phyloP scores from a whole-genome alignment of 2,329 filamentous ascomycete genomes.

The Aschersonia sp. region DNA sequence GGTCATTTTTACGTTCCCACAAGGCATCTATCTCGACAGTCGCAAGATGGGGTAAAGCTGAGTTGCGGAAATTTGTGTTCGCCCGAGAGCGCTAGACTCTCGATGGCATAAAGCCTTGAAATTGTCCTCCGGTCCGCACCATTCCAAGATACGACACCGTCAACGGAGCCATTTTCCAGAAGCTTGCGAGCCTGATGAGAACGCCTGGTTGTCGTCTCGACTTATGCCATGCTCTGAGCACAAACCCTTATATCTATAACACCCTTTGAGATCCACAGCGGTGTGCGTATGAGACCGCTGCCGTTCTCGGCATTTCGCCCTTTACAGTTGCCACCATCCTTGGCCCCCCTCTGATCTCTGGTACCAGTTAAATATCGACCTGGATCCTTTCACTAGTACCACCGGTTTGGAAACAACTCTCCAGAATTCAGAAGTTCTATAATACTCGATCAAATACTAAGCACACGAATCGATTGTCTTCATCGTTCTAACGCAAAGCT shows the following conservation, averaged over 20 bases:
- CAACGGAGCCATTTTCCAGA: slow-evolving; percentile 2
- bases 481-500: background rate
- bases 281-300: background rate
- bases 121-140: slow-evolving; percentile 5
- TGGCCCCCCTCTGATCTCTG: background rate
- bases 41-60: slow-evolving; percentile 1
- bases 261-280: slow-evolving; percentile 4
- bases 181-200: background rate
- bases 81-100: background rate
- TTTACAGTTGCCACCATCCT: slow-evolving; percentile 4
- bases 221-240: background rate
- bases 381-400: slow-evolving; percentile 5
- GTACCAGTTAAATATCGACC: slow-evolving; percentile 6
- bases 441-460: background rate
- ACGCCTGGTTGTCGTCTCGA: background rate
- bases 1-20: slow-evolving; percentile 2
- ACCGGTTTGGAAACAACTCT: background rate
- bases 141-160: slow-evolving; percentile 1
- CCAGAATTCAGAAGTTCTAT: background rate
- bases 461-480: background rate
- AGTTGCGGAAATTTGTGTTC: slow-evolving; percentile 1
- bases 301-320: slow-evolving; percentile 3
- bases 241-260: slow-evolving; percentile 1
- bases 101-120: slow-evolving; percentile 5
- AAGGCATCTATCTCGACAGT: background rate